Conservation (phyloP, 306 rosid species). For the Glycine soja region DNA sequence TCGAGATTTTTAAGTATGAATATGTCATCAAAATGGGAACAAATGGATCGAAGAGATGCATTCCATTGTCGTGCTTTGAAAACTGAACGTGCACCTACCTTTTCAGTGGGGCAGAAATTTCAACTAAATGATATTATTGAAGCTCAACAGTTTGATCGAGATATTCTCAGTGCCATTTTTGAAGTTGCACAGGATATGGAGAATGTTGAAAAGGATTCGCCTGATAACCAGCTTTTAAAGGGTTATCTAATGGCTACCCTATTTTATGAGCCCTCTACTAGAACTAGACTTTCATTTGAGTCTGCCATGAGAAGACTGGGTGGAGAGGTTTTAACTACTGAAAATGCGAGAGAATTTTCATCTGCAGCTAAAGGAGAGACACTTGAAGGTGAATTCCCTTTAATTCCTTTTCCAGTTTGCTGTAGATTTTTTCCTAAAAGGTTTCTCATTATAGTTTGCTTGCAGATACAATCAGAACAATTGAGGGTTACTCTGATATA, state of each 20-base stretch:
- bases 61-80: conserved; percentile 53
- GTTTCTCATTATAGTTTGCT: conserved; percentile 38
- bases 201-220: conserved; percentile 72
- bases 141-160: conserved; percentile 85
- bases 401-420: conserved; percentile 18
- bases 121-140: conserved; percentile 86
- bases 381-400: conserved; percentile 72
- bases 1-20: conserved; percentile 45
- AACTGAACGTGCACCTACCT: conserved; percentile 47
- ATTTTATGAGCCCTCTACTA: conserved; percentile 92
- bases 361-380: conserved; percentile 97
- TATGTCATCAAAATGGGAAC: conserved; percentile 46
- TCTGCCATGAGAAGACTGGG: conserved; percentile 97
- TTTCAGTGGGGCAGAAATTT: conserved; percentile 69
- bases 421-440: not conserved
- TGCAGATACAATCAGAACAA: conserved; percentile 87
- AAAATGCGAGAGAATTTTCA: conserved; percentile 91
- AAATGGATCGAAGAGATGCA: conserved; percentile 34
- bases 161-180: conserved; percentile 70
- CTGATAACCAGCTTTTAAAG: conserved; percentile 77
- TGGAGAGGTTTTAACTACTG: conserved; percentile 91
- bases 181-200: conserved; percentile 85
- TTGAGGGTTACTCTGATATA: conserved; percentile 90
- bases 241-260: conserved; percentile 96
- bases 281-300: conserved; percentile 92